A percentile compares a stretch with the other conserved stretches of the same genome.
phyloP scores from a whole-genome alignment of 768 basidiomycete species.

The Lentinula raphanica region DNA sequence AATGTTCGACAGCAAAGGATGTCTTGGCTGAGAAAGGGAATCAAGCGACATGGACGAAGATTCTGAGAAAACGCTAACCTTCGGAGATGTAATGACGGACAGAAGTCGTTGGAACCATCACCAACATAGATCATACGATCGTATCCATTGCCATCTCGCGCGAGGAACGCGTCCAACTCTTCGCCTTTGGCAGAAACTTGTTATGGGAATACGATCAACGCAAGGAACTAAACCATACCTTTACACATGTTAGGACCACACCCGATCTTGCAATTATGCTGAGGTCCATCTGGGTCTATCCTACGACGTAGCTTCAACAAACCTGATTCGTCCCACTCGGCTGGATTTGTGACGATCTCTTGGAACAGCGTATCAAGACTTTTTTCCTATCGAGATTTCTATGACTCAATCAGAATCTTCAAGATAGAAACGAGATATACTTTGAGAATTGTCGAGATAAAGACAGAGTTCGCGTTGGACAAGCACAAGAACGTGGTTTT shows the following conservation, averaged over 20 bases:
- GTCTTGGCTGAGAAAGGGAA: constrained; percentile 64
- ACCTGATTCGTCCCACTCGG: constrained; percentile 68
- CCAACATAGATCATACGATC: constrained; percentile 88
- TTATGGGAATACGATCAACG: neutral
- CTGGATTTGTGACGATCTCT: constrained; percentile 90
- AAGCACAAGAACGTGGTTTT: constrained; percentile 84
- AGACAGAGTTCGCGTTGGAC: constrained; percentile 91
- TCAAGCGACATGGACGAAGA: neutral
- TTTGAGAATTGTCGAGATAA: constrained; percentile 85
- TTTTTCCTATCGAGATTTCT: constrained; percentile 59
- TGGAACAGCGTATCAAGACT: constrained; percentile 68
- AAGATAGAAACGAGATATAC: constrained; percentile 27
- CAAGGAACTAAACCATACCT: constrained; percentile 36
- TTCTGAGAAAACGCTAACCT: constrained; percentile 34
- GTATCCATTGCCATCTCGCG: constrained; percentile 51
- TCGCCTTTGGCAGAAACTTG: constrained; percentile 50
- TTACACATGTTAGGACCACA: constrained; percentile 99
- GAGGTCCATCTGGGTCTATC: constrained; percentile 69
- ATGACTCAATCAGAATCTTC: neutral
- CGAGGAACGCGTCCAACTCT: constrained; percentile 82
- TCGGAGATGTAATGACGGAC: constrained; percentile 79
- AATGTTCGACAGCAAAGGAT: constrained; percentile 72
- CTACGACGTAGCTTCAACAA: constrained; percentile 72
- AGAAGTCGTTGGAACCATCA: constrained; percentile 94
- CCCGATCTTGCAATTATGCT: constrained; percentile 81